phyloP scores from a whole-genome alignment of 305 asterid species.

The Striga hermonthica region DNA sequence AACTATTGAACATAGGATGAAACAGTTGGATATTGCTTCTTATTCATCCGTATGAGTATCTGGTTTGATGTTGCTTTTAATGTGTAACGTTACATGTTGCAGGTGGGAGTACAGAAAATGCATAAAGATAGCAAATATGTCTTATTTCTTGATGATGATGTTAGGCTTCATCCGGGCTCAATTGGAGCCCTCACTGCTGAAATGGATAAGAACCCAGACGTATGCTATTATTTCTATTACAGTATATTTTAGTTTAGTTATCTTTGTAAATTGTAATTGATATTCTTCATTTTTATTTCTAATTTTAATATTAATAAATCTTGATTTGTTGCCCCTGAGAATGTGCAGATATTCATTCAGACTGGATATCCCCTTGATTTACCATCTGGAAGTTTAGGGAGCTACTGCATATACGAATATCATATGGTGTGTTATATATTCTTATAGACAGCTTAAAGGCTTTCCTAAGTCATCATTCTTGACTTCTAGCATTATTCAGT shows the following conservation, averaged over 20 bases:
- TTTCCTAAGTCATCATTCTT: neutral
- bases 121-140: conserved; percentile 89
- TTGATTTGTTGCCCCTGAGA: conserved; percentile 23
- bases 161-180: conserved; percentile 97
- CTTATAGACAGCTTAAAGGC: conserved; percentile 20
- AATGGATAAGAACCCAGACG: conserved; percentile 95
- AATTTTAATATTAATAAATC: conserved; percentile 20
- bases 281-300: conserved; percentile 29
- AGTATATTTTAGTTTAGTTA: conserved; percentile 13
- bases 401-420: conserved; percentile 97
- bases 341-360: conserved; percentile 88
- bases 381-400: conserved; percentile 98
- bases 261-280: conserved; percentile 17
- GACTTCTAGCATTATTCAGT: neutral
- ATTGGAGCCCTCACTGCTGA: conserved; percentile 94
- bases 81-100: conserved; percentile 32
- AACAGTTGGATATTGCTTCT: neutral
- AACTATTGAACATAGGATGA: neutral
- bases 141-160: conserved; percentile 92
- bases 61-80: conserved; percentile 16
- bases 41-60: neutral
- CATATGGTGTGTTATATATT: conserved; percentile 72
- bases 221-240: conserved; percentile 33
- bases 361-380: conserved; percentile 99
- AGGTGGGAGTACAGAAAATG: conserved; percentile 95